Percentiles rank a stretch among this genome's conserved stretches.
Conservation (phyloP, 2,329 filamentous ascomycete genomes). For the Phoma sp. region DNA sequence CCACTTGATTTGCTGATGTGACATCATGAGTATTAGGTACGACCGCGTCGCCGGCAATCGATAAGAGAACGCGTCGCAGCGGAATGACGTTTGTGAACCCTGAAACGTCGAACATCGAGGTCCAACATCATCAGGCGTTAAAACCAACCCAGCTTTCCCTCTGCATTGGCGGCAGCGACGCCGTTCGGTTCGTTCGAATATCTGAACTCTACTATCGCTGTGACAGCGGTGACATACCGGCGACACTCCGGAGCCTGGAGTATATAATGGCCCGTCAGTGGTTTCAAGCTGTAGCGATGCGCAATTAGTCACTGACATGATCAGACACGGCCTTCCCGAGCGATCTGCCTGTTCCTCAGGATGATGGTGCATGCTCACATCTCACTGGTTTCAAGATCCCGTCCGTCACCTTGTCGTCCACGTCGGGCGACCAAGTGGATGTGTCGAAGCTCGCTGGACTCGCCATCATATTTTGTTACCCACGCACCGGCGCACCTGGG, state of each 20-base stretch:
- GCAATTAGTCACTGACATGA: constrained; percentile 21
- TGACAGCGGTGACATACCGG: constrained; percentile 15
- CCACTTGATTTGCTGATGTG: constrained; percentile 20
- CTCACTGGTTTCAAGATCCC: constrained; percentile 36
- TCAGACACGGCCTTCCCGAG: constrained; percentile 40
- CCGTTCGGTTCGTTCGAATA: neutral
- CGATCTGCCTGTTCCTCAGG: constrained; percentile 48
- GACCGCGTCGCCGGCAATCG: constrained; percentile 13
- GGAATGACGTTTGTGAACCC: constrained; percentile 10
- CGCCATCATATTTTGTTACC: constrained; percentile 54
- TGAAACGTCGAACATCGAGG: constrained; percentile 5
- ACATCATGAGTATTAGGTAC: constrained; percentile 24
- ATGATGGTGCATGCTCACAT: constrained; percentile 53
- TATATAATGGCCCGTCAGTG: constrained; percentile 30
- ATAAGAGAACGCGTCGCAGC: constrained; percentile 13
- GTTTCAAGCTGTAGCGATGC: constrained; percentile 9
- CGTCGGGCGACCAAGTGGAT: constrained; percentile 37
- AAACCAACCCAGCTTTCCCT: neutral
- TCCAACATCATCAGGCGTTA: neutral
- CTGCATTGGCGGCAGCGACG: neutral
- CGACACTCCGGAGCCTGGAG: constrained; percentile 1
- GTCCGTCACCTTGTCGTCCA: constrained; percentile 44
- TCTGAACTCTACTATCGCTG: neutral
- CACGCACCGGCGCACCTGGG: constrained; percentile 49
- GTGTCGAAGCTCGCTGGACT: constrained; percentile 47